Percentiles rank a stretch among this genome's conserved stretches.
phyloP scores from a whole-genome alignment of 352 stramenopile genomes.

The Phytophthora megakarya region DNA sequence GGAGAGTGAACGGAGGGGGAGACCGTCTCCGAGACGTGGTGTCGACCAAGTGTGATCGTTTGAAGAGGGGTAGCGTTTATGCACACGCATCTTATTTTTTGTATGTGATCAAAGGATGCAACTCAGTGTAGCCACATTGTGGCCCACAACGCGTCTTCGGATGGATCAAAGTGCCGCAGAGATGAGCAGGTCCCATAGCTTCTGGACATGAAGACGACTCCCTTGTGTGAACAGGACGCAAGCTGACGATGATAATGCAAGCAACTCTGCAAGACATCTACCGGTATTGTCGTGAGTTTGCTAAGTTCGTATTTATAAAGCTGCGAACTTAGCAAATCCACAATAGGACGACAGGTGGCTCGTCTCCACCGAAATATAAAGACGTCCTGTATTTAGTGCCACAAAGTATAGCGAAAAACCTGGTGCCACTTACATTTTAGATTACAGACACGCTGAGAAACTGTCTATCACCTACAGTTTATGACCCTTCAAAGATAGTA shows the following conservation, averaged over 20 bases:
- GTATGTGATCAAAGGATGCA: slow-evolving; percentile 16
- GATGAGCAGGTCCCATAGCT: neutral
- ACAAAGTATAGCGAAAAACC: neutral
- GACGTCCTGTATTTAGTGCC: slow-evolving; percentile 3
- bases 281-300: slow-evolving; percentile 2
- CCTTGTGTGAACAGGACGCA: slow-evolving; percentile 5
- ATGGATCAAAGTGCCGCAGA: neutral
- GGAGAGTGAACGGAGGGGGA: neutral
- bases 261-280: too few relatives aligned
- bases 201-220: neutral
- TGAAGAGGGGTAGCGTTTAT: slow-evolving; percentile 17
- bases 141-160: neutral
- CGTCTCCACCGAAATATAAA: slow-evolving; percentile 29
- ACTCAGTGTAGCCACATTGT: slow-evolving; percentile 2
- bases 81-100: slow-evolving; percentile 7
- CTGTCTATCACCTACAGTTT: too few relatives aligned
- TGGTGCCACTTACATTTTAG: neutral
- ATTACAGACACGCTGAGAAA: too few relatives aligned
- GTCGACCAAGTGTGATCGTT: slow-evolving; percentile 17
- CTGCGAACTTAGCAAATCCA: too few relatives aligned
- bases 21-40: slow-evolving; percentile 1
- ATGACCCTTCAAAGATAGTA: too few relatives aligned
- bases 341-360: slow-evolving; percentile 1
- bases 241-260: slow-evolving; percentile 2
- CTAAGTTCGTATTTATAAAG: too few relatives aligned